phyloP scores from a whole-genome alignment of 2,329 filamentous ascomycete genomes.

The Cladosporium sp. region DNA sequence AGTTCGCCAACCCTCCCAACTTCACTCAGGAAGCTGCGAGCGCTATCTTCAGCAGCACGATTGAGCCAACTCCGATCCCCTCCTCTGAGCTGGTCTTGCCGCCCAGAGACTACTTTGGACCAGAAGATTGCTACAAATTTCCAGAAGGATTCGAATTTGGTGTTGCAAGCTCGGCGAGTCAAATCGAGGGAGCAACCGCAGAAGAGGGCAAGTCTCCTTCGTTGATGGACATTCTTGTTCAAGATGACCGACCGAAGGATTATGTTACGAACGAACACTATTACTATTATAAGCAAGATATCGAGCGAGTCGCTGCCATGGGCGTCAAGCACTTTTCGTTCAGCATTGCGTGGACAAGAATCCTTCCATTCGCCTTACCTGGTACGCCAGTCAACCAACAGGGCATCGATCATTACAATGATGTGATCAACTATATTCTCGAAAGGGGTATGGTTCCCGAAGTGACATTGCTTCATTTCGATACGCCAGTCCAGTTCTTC shows the following conservation, averaged over 20 bases:
- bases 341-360: slow-evolving; percentile 45
- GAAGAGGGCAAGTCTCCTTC: slow-evolving; percentile 24
- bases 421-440: slow-evolving; percentile 38
- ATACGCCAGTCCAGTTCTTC: slow-evolving; percentile 24
- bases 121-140: slow-evolving; percentile 30
- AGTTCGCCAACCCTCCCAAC: slow-evolving; percentile 30
- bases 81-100: slow-evolving; percentile 54
- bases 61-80: slow-evolving; percentile 38
- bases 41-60: slow-evolving; percentile 20
- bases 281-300: slow-evolving; percentile 40
- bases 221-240: slow-evolving; percentile 16
- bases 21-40: slow-evolving; percentile 39
- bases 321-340: slow-evolving; percentile 37
- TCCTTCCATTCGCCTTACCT: slow-evolving; percentile 44
- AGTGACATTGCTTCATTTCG: slow-evolving; percentile 45
- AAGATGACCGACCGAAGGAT: slow-evolving; percentile 14
- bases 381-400: slow-evolving; percentile 44
- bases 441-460: slow-evolving; percentile 41
- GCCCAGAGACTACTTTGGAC: slow-evolving; percentile 47
- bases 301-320: slow-evolving; percentile 37
- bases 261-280: slow-evolving; percentile 47
- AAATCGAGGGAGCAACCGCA: slow-evolving; percentile 30
- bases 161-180: slow-evolving; percentile 31
- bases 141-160: slow-evolving; percentile 31
- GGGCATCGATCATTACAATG: slow-evolving; percentile 46